Evolutionary conservation across 257 asterid species (phyloP).

Genomic region (Ballota nigra): DNA sequence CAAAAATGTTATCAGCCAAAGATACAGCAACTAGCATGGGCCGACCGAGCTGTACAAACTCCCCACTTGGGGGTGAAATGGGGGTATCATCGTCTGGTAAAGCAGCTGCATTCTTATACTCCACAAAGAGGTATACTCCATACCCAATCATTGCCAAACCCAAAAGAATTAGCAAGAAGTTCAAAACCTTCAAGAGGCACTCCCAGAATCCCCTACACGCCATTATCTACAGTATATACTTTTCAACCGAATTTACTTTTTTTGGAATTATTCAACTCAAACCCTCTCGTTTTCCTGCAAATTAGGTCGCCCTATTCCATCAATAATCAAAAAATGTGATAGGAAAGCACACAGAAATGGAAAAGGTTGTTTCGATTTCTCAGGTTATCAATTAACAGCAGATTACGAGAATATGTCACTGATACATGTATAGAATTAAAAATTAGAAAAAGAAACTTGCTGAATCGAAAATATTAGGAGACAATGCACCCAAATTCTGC

Average conservation of each 20-base stretch:
- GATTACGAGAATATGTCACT: neutral
- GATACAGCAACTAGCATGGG: constrained; percentile 83
- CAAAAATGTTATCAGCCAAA: constrained; percentile 61
- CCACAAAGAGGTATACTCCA: constrained; percentile 83
- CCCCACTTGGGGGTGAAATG: constrained; percentile 48
- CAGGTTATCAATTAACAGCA: neutral
- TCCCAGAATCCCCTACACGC: constrained; percentile 85
- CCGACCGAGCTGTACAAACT: constrained; percentile 69
- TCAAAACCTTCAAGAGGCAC: constrained; percentile 79
- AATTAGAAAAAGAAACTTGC: neutral
- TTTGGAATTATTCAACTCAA: neutral
- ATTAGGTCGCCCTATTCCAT: neutral
- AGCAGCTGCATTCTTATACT: constrained; percentile 48
- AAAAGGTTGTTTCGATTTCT: neutral
- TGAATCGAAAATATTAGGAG: neutral
- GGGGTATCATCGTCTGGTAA: constrained; percentile 41
- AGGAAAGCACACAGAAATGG: neutral
- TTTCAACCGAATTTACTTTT: neutral
- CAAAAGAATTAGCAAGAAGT: constrained; percentile 66
- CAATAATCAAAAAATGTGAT: neutral
- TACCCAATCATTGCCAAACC: constrained; percentile 88
- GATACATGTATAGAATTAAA: neutral
- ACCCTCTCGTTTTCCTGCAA: neutral
- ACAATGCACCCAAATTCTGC: neutral
- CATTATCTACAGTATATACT: constrained; percentile 38